Base-by-base conservation (phyloP, 164 flowering plant species). In the Santalum album region DNA sequence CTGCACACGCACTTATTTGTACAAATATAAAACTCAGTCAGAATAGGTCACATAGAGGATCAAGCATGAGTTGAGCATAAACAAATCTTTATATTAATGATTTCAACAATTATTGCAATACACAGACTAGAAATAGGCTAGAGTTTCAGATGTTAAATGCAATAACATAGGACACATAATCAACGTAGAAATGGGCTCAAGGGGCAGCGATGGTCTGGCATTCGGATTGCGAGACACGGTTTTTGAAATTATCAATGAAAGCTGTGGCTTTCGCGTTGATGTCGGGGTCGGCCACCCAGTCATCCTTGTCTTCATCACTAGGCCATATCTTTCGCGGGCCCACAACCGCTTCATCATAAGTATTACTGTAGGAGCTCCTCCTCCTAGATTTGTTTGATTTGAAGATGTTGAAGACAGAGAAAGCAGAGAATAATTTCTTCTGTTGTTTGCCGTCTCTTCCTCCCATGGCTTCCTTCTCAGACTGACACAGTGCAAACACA, bases 241-340 rank as follows among this genome's bases (percentile, higher is more conserved):
- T 45, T 35, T 54, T 54, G 39, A 75, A 71, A 57, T 44, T 71
- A 20, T 68, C 58, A 25, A 75, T 75, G 71, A 68, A 71, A 16
- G 51, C 71, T 0, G 71, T 46, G 3, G 78, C 79, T 53, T 72
- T 69, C 47, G 47, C 58, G 27, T 75, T 72, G 19, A 75, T 69
- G 18, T 47, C 59, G 9, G 69, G 76, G 24, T 75, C 76, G 19
- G 58, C 75, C 1, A 74, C 69, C 75, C 71, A 68, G 7, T 56
- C 25, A 1, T 65, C 61, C 50, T 42, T 74, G 60, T 74, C 78
- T 19, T 74, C 66, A 6, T 74, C 75, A 21, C 75, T 71, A 1
- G 75, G 62, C 38, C 63, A 65, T 18, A 68, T 53, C 45, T 36
- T 65, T n/a, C 63, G 32, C 45, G 48, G 25, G 27, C 39, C 39